Evolutionary conservation across 192 early-diverging fungal species (phyloP).

Genomic region (Coemansia sp.): DNA sequence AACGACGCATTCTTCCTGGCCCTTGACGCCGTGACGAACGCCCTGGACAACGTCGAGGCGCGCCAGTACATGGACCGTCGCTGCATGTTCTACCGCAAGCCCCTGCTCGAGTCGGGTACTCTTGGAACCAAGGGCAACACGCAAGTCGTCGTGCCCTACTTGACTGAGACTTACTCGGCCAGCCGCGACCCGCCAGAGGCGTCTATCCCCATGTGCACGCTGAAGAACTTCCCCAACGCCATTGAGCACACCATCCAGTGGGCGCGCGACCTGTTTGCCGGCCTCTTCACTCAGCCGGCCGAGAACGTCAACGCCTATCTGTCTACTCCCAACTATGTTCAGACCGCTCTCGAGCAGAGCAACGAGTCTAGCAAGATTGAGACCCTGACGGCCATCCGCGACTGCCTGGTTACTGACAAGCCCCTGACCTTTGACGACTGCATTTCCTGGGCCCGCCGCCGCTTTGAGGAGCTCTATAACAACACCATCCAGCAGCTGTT

Average conservation of each 20-base stretch:
- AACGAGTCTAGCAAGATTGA: constrained; percentile 71
- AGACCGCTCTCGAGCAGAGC: constrained; percentile 74
- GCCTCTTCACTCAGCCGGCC: constrained; percentile 86
- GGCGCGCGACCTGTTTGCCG: constrained; percentile 97
- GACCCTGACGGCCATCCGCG: constrained; percentile 72
- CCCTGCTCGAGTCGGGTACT: constrained; percentile 96
- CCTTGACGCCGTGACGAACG: constrained; percentile 94
- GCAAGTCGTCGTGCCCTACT: constrained; percentile 92
- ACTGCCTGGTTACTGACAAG: constrained; percentile 76
- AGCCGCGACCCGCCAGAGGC: constrained; percentile 98
- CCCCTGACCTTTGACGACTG: constrained; percentile 91
- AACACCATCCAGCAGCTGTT: constrained; percentile 94
- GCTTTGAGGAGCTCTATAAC: constrained; percentile 93
- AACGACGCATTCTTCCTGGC: constrained; percentile 89
- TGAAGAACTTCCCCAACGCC: constrained; percentile 89
- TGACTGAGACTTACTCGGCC: constrained; percentile 98
- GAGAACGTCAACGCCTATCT: constrained; percentile 96
- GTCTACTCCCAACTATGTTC: constrained; percentile 82
- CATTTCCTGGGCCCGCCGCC: constrained; percentile 85
- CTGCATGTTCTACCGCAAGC: constrained; percentile 95
- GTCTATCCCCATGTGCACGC: constrained; percentile 86
- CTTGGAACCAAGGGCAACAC: constrained; percentile 99
- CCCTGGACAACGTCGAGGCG: constrained; percentile 97
- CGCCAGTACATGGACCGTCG: constrained; percentile 96
- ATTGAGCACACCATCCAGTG: constrained; percentile 93